Percentiles rank a stretch among this genome's conserved stretches.
Evolutionary conservation across 805 yeast species (phyloP).

Genomic region (Candida quercuum): DNA sequence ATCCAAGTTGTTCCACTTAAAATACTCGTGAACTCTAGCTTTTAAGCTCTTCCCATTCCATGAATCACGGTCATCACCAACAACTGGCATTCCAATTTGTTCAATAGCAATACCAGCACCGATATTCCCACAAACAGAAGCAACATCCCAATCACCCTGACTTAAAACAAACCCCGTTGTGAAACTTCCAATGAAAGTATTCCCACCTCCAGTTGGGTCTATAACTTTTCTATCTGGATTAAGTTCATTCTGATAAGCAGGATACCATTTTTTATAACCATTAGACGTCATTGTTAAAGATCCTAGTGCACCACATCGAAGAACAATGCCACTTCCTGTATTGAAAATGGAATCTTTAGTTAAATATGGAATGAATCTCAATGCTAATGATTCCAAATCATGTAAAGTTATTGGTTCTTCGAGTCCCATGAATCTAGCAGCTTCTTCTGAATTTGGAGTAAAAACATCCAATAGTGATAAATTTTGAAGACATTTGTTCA

Average conservation of each 20-base stretch:
- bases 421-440: constrained; percentile 54
- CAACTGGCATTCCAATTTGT: constrained; percentile 64
- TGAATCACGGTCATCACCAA: constrained; percentile 25
- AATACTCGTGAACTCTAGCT: background rate
- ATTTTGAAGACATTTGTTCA: constrained; percentile 31
- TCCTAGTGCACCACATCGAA: constrained; percentile 77
- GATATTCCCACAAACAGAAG: constrained; percentile 64
- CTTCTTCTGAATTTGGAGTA: constrained; percentile 85
- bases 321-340: constrained; percentile 43
- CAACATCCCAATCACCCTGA: constrained; percentile 41
- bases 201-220: constrained; percentile 96
- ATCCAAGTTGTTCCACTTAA: background rate
- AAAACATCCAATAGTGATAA: constrained; percentile 50
- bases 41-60: constrained; percentile 55
- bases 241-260: constrained; percentile 63
- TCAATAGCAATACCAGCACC: constrained; percentile 84
- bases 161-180: constrained; percentile 53
- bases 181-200: constrained; percentile 80
- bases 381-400: constrained; percentile 40
- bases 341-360: constrained; percentile 25
- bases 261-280: constrained; percentile 40
- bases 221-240: constrained; percentile 41
- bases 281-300: constrained; percentile 40
- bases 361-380: constrained; percentile 35
- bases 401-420: constrained; percentile 33